Evolutionary conservation across 2,329 filamentous ascomycete genomes (phyloP).

Genomic region (Apiospora saccharicola): DNA sequence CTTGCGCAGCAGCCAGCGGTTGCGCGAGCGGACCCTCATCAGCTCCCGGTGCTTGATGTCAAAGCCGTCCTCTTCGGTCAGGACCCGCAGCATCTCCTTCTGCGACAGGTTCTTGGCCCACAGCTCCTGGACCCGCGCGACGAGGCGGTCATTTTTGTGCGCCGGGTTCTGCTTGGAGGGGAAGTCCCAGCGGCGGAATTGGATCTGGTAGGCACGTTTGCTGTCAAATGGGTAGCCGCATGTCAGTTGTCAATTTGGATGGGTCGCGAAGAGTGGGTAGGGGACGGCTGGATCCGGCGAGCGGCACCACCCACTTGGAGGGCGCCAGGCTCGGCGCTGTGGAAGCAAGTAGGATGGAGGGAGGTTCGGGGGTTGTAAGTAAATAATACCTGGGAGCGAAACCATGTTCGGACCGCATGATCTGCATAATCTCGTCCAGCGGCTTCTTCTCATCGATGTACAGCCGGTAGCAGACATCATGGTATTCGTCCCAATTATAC

Average conservation of each 20-base stretch:
- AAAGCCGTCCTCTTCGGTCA: conserved; percentile 75
- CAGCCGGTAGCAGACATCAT: conserved; percentile 60
- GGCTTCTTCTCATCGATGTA: conserved; percentile 80
- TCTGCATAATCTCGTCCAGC: conserved; percentile 77
- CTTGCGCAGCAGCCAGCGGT: conserved; percentile 71
- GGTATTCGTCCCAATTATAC: conserved; percentile 56
- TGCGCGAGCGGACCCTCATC: conserved; percentile 71
- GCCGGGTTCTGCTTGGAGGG: conserved; percentile 76
- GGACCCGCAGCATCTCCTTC: conserved; percentile 74
- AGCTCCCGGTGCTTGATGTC: conserved; percentile 75
- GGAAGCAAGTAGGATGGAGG: not conserved
- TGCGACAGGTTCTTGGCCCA: conserved; percentile 79
- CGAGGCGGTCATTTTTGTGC: conserved; percentile 72
- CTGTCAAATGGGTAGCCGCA: conserved; percentile 48
- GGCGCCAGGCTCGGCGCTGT: not conserved
- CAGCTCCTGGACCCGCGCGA: conserved; percentile 75
- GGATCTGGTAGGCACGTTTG: conserved; percentile 78
- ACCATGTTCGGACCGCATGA: conserved; percentile 69
- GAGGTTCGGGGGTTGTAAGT: conserved; percentile 27
- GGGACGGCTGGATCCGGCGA: not conserved
- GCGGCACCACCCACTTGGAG: conserved; percentile 1
- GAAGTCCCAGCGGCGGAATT: conserved; percentile 82
- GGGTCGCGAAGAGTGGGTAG: not conserved
- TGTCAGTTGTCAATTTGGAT: not conserved
- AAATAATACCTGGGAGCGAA: conserved; percentile 71